phyloP scores from a whole-genome alignment of 257 asterid genomes.

The Solanum dulcamara region DNA sequence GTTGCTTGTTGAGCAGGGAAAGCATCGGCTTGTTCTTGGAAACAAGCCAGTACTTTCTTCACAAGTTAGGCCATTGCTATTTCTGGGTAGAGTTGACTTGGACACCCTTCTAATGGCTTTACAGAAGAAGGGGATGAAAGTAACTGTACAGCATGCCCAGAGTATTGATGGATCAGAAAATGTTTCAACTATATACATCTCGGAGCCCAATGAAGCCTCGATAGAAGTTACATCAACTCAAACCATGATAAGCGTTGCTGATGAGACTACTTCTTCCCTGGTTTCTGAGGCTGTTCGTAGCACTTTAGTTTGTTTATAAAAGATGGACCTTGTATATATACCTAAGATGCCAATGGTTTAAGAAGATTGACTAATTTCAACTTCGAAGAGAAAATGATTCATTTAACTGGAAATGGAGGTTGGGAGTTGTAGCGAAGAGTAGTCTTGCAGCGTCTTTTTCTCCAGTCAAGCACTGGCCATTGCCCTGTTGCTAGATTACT shows the following conservation, averaged over 20 bases:
- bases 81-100: conserved; percentile 35
- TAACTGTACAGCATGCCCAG: conserved; percentile 16
- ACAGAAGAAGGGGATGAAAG: conserved; percentile 32
- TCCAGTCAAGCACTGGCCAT: background rate
- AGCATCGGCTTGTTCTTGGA: conserved; percentile 20
- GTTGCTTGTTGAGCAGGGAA: conserved; percentile 44
- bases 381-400: background rate
- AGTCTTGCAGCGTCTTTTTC: background rate
- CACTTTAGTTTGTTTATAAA: conserved; percentile 20
- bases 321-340: background rate
- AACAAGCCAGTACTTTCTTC: conserved; percentile 20
- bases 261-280: conserved; percentile 27
- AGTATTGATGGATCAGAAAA: conserved; percentile 13
- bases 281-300: conserved; percentile 34
- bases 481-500: background rate
- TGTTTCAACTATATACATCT: conserved; percentile 20
- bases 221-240: conserved; percentile 27
- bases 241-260: conserved; percentile 31
- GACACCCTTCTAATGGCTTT: conserved; percentile 19
- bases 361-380: background rate
- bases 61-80: conserved; percentile 21
- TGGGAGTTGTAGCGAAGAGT: background rate
- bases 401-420: background rate
- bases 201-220: conserved; percentile 36
- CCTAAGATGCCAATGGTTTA: background rate